Conservation (phyloP, 2,329 filamentous ascomycete species). For the Fusarium lyarnte region DNA sequence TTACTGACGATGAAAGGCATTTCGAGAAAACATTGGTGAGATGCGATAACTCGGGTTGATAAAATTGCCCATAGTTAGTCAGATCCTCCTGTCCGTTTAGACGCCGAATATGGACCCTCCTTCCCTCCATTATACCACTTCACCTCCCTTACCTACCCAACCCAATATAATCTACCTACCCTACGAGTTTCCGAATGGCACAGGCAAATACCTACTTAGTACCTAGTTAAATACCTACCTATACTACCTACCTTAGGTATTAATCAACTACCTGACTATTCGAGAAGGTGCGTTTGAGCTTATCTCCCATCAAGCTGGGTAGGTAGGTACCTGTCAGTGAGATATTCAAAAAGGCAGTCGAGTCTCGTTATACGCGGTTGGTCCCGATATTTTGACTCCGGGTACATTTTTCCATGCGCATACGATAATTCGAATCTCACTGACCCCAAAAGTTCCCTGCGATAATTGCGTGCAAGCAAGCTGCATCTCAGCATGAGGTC, state of each 20-base stretch:
- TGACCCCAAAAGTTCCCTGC: constrained; percentile 4
- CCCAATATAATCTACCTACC: background rate
- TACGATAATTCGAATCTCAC: background rate
- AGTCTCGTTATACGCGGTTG: background rate
- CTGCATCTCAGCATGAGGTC: background rate
- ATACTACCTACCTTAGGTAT: no score
- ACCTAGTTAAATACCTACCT: background rate
- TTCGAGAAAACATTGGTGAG: background rate
- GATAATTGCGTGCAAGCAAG: background rate
- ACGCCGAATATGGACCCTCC: background rate
- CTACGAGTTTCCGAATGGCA: background rate
- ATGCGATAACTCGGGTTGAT: background rate
- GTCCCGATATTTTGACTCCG: background rate
- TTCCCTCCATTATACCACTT: background rate
- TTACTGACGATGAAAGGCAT: background rate
- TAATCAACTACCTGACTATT: background rate
- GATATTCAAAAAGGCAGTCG: background rate
- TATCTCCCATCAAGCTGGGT: background rate
- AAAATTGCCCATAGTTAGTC: background rate
- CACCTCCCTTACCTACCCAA: background rate
- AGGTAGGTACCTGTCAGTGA: background rate
- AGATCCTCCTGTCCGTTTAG: background rate
- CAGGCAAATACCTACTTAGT: background rate
- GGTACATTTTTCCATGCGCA: background rate
- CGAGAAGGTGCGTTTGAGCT: background rate